A percentile compares a stretch with the other conserved stretches of the same genome.
Evolutionary conservation across 2,329 filamentous ascomycete species (phyloP).

Genomic region (Microdochium trichocladiopsis): DNA sequence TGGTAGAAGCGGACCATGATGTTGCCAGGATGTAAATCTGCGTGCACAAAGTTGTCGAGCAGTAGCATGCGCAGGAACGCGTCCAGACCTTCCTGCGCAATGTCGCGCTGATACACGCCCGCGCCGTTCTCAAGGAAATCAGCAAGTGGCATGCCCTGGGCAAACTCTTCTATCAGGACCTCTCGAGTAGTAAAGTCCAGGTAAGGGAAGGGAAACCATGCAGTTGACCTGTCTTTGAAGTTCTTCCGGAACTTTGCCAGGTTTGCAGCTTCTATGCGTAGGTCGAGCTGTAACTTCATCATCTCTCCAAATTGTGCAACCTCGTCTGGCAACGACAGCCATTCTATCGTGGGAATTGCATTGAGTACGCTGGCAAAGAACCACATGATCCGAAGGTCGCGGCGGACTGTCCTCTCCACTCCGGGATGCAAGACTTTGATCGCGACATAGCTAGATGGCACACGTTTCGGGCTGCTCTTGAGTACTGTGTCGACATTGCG

Average conservation of each 20-base stretch:
- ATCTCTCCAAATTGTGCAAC: conserved; percentile 92
- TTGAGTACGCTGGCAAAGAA: conserved; percentile 86
- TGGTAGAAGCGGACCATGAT: conserved; percentile 99
- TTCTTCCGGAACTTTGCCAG: conserved; percentile 81
- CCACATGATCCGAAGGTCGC: conserved; percentile 88
- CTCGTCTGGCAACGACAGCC: conserved; percentile 93
- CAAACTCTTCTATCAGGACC: conserved; percentile 92
- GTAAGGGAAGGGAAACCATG: conserved; percentile 96
- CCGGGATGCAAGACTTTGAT: conserved; percentile 92
- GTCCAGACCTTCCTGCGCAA: conserved; percentile 90
- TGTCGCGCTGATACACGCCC: conserved; percentile 87
- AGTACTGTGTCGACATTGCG: conserved; percentile 80
- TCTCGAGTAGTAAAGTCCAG: conserved; percentile 86
- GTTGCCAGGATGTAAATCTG: conserved; percentile 92
- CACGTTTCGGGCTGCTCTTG: conserved; percentile 76
- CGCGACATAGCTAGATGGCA: conserved; percentile 88
- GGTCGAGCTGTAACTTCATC: conserved; percentile 96
- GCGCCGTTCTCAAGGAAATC: conserved; percentile 89
- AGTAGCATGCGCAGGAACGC: conserved; percentile 95
- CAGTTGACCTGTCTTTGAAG: conserved; percentile 82
- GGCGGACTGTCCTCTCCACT: conserved; percentile 82
- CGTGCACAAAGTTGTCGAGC: conserved; percentile 96
- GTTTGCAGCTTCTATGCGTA: conserved; percentile 91
- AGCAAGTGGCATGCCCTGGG: conserved; percentile 84
- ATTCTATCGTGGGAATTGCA: conserved; percentile 86